Evolutionary conservation across 306 rosid genomes (phyloP).

Genomic region (Lathyrus tuberosus): DNA sequence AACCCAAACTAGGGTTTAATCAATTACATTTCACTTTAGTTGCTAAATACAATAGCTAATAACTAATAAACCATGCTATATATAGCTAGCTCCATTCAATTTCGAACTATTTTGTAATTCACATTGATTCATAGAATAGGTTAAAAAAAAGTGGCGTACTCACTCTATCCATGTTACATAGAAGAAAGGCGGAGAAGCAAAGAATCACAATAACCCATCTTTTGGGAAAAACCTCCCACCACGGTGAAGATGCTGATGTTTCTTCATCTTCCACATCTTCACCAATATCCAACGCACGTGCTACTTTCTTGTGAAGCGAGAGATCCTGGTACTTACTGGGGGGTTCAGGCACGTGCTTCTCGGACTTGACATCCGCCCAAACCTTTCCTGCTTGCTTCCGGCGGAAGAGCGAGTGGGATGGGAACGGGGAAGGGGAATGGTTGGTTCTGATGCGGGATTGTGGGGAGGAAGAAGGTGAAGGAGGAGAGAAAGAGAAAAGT

Average conservation of each 20-base stretch:
- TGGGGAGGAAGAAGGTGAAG: conserved; percentile 29
- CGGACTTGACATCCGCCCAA: conserved; percentile 71
- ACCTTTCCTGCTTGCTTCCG: conserved; percentile 51
- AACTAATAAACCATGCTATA: not conserved
- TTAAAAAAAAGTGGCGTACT: not conserved
- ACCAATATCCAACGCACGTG: conserved; percentile 44
- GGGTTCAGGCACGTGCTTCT: conserved; percentile 49
- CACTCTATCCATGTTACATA: conserved; percentile 98
- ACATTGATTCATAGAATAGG: not conserved
- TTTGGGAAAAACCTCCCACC: conserved; percentile 84
- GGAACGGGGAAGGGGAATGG: conserved; percentile 17
- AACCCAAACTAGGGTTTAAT: not conserved
- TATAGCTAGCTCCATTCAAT: not conserved
- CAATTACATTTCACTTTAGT: conserved; percentile 18
- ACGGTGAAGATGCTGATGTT: not conserved
- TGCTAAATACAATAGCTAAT: not conserved
- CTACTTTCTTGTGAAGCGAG: conserved; percentile 26
- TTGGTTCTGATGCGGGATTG: conserved; percentile 33
- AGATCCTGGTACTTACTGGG: conserved; percentile 47
- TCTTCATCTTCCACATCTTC: conserved; percentile 30
- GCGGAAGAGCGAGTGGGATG: conserved; percentile 7
- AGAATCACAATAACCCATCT: conserved; percentile 93
- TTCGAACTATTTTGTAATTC: not conserved
- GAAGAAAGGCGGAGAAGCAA: conserved; percentile 90
- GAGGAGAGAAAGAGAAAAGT: conserved; percentile 57